These are phyloP conservation scores for Rhizophagus prolifer DNA, from an alignment of 192 early-diverging fungal species.

Conservation along the genomic window DNA sequence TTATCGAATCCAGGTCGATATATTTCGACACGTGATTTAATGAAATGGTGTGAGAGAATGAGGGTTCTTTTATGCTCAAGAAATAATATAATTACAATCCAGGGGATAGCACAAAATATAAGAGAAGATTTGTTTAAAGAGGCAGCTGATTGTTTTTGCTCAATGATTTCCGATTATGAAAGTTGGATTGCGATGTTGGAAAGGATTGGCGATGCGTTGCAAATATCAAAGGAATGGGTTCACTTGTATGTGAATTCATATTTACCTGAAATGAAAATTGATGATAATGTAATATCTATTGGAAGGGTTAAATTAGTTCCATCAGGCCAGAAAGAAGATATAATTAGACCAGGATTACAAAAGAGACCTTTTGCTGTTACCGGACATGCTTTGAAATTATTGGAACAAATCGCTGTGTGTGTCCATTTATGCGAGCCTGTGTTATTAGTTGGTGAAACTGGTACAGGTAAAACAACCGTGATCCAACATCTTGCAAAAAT, in stretches of 20 bases:
- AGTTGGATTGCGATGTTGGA: slow-evolving; percentile 62
- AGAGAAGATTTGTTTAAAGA: slow-evolving; percentile 78
- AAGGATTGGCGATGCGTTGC: slow-evolving; percentile 67
- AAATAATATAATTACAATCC: slow-evolving; percentile 29
- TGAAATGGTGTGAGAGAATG: slow-evolving; percentile 89
- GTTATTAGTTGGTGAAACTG: slow-evolving; percentile 94
- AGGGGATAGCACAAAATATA: slow-evolving; percentile 43
- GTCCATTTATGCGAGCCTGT: slow-evolving; percentile 81
- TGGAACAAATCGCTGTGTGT: slow-evolving; percentile 85
- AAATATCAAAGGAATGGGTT: slow-evolving; percentile 64
- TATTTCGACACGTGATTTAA: slow-evolving; percentile 82
- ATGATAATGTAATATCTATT: slow-evolving; percentile 42
- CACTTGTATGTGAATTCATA: slow-evolving; percentile 71
- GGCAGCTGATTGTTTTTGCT: slow-evolving; percentile 83
- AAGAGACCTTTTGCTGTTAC: slow-evolving; percentile 83
- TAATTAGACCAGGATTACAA: slow-evolving; percentile 34
- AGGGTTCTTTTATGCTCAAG: slow-evolving; percentile 46
- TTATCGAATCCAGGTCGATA: slow-evolving; percentile 52
- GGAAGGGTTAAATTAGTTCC: slow-evolving; percentile 58
- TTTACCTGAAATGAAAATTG: slow-evolving; percentile 55
- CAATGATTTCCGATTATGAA: slow-evolving; percentile 72
- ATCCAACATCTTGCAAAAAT: slow-evolving; percentile 89
- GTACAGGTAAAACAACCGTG: slow-evolving; percentile 96
- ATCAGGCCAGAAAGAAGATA: slow-evolving; percentile 33
- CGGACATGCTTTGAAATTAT: slow-evolving; percentile 68